Evolutionary conservation across 2,329 filamentous ascomycete genomes (phyloP).

Genomic region (Fusarium sp.): DNA sequence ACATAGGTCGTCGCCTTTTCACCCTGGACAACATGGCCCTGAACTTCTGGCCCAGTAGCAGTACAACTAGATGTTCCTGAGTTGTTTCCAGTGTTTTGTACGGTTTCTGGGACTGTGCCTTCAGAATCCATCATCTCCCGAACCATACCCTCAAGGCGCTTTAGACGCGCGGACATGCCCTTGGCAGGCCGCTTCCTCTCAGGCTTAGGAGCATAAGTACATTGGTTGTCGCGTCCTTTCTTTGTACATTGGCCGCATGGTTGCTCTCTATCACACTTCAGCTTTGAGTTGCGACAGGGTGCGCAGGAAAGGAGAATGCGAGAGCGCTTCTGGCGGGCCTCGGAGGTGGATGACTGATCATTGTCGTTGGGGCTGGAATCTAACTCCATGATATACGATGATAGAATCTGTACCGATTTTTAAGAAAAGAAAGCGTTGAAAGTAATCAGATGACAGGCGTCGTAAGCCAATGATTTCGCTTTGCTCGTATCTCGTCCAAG

Average conservation of each 20-base stretch:
- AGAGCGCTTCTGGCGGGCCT: slow-evolving; percentile 59
- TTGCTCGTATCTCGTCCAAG: not conserved
- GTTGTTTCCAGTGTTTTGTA: not conserved
- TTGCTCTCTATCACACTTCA: slow-evolving; percentile 69
- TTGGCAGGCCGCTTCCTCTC: slow-evolving; percentile 59
- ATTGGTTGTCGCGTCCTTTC: slow-evolving; percentile 63
- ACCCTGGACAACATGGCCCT: slow-evolving; percentile 62
- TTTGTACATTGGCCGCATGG: slow-evolving; percentile 69
- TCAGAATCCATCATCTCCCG: slow-evolving; percentile 67
- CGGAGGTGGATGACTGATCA: slow-evolving; percentile 38
- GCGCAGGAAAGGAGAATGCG: slow-evolving; percentile 68
- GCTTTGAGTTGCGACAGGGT: slow-evolving; percentile 68
- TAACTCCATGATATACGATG: slow-evolving; percentile 24
- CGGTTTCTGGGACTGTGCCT: slow-evolving; percentile 20
- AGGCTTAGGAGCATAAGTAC: slow-evolving; percentile 65
- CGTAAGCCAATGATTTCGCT: not conserved
- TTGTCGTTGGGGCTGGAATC: slow-evolving; percentile 45
- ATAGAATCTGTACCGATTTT: no score
- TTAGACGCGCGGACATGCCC: slow-evolving; percentile 69
- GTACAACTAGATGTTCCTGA: slow-evolving; percentile 22
- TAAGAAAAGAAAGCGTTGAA: no score
- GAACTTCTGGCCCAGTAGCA: slow-evolving; percentile 44
- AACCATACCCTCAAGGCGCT: slow-evolving; percentile 71
- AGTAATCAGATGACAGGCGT: no score
- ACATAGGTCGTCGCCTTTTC: slow-evolving; percentile 66